These are phyloP conservation scores for Sphagnum magellanicum DNA, from an alignment of 228 moss, liverwort and hornwort species.

Conservation along the genomic window DNA sequence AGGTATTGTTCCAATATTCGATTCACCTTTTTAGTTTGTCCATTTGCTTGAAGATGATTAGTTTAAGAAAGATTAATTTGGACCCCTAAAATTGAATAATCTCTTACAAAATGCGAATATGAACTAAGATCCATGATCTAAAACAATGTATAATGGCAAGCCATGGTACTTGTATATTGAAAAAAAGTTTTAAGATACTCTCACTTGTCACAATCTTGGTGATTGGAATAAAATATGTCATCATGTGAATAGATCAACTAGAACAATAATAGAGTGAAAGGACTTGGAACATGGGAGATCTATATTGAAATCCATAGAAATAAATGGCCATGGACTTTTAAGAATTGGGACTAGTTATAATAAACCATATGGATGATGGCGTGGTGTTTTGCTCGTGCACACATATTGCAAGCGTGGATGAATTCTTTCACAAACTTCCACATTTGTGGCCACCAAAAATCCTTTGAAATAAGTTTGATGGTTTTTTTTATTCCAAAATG, in stretches of 20 bases:
- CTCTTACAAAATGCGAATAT: background rate
- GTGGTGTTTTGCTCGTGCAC: background rate
- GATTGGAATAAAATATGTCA: background rate
- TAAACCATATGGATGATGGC: background rate
- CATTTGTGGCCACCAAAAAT: slow-evolving; percentile 5
- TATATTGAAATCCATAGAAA: background rate
- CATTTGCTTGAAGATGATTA: background rate
- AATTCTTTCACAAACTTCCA: background rate
- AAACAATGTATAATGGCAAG: background rate
- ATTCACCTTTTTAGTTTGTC: slow-evolving; percentile 1
- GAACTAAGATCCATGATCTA: background rate
- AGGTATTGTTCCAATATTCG: slow-evolving; percentile 2
- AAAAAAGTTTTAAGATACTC: background rate
- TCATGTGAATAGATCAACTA: background rate
- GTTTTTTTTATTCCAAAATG: slow-evolving; percentile 4
- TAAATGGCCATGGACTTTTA: background rate
- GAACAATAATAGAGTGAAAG: background rate
- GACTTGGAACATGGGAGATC: background rate
- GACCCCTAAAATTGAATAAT: background rate
- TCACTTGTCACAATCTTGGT: background rate
- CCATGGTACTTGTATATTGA: background rate
- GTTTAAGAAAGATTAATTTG: background rate
- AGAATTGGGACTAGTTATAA: background rate
- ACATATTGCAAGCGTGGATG: background rate
- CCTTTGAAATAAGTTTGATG: background rate